These are phyloP conservation scores for Salix arbutifolia DNA, from an alignment of 345 rosid genomes.

Conservation along the genomic window DNA sequence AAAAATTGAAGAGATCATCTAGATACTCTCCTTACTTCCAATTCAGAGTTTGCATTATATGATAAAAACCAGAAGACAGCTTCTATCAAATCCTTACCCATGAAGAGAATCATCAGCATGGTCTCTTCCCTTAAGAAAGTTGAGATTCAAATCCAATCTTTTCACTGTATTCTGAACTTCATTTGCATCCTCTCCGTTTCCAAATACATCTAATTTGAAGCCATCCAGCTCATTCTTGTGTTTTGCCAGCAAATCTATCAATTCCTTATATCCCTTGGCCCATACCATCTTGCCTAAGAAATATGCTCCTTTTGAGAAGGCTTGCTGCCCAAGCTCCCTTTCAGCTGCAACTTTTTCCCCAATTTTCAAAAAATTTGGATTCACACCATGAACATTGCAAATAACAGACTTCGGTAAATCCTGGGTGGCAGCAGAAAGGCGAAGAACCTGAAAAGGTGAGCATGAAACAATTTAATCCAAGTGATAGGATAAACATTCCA, in stretches of 20 bases:
- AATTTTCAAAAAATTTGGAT: slow-evolving; percentile 84
- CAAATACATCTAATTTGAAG: slow-evolving; percentile 86
- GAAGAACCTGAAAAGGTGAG: slow-evolving; percentile 64
- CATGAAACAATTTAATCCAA: slow-evolving; percentile 5
- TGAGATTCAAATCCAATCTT: slow-evolving; percentile 66
- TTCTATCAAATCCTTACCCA: slow-evolving; percentile 44
- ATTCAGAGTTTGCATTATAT: background rate
- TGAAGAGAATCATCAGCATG: slow-evolving; percentile 94
- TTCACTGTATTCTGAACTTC: slow-evolving; percentile 78
- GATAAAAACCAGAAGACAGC: background rate
- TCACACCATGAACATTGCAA: slow-evolving; percentile 97
- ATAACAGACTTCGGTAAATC: slow-evolving; percentile 81
- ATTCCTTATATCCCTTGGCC: slow-evolving; percentile 97
- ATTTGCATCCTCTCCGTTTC: slow-evolving; percentile 90
- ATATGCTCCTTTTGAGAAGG: slow-evolving; percentile 95
- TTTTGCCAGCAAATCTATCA: slow-evolving; percentile 76
- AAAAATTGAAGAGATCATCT: background rate
- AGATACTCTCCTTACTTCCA: background rate
- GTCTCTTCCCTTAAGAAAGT: slow-evolving; percentile 84
- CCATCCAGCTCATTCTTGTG: slow-evolving; percentile 75
- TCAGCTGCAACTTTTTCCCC: slow-evolving; percentile 83
- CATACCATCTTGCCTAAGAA: slow-evolving; percentile 97
- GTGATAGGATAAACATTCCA: background rate
- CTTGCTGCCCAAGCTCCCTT: slow-evolving; percentile 81
- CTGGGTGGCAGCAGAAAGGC: slow-evolving; percentile 95